These are phyloP conservation scores for Phlebiopsis flavidoalba DNA, from an alignment of 768 basidiomycete species.

Conservation along the genomic window DNA sequence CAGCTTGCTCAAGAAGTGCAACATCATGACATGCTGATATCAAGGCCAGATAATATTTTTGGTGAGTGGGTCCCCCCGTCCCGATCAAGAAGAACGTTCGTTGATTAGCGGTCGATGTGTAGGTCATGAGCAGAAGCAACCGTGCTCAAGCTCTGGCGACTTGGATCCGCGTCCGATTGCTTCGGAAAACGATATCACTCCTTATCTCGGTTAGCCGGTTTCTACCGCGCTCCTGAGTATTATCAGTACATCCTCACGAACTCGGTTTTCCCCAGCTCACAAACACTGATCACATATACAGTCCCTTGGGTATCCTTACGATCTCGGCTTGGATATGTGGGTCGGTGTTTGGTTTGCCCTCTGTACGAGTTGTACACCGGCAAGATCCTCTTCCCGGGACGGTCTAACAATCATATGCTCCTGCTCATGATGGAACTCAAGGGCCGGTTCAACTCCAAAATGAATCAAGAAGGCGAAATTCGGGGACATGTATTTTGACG, in stretches of 20 bases:
- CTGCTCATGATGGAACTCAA: slow-evolving; percentile 97
- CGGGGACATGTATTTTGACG: slow-evolving; percentile 90
- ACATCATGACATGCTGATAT: slow-evolving; percentile 98
- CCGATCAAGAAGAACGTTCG: too few species aligned
- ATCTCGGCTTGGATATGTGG: slow-evolving; percentile 99
- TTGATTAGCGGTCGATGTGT: too few species aligned
- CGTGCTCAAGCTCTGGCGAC: slow-evolving; percentile 89
- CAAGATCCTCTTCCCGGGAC: slow-evolving; percentile 95
- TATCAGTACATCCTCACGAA: slow-evolving; percentile 68
- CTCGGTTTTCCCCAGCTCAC: slow-evolving; percentile 1
- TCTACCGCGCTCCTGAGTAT: slow-evolving; percentile 98
- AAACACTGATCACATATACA: background rate
- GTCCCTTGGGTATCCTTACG: slow-evolving; percentile 96
- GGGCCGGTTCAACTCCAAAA: slow-evolving; percentile 87
- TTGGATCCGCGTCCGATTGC: slow-evolving; percentile 94
- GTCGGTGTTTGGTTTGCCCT: slow-evolving; percentile 97
- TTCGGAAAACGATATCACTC: slow-evolving; percentile 94
- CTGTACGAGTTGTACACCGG: slow-evolving; percentile 94
- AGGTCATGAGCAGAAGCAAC: slow-evolving; percentile 97
- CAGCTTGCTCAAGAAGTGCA: slow-evolving; percentile 84
- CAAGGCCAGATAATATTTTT: slow-evolving; percentile 98
- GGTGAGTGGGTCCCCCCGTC: slow-evolving; percentile 43
- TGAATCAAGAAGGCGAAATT: slow-evolving; percentile 95
- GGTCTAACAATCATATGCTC: slow-evolving; percentile 97
- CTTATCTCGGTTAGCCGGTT: slow-evolving; percentile 95